These are phyloP conservation scores for Boletus tomentosulus DNA, from an alignment of 768 basidiomycete genomes.

Conservation along the genomic window DNA sequence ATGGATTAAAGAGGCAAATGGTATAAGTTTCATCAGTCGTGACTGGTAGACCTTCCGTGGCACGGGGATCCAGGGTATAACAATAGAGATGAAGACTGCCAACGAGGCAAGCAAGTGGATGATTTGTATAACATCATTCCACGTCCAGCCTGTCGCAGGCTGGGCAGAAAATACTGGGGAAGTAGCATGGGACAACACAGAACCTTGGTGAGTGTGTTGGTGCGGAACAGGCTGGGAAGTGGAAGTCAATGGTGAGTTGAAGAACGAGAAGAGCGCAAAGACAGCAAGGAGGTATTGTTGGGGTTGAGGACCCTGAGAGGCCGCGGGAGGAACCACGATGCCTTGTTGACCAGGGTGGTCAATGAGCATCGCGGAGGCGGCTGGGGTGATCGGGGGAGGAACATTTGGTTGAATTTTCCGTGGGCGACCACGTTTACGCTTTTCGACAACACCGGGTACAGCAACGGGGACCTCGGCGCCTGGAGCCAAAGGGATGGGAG, in stretches of 20 bases:
- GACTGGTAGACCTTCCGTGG: conserved; percentile 18
- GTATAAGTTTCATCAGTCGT: conserved; percentile 25
- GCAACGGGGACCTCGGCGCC: conserved; percentile 25
- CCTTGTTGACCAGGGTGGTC: conserved; percentile 15
- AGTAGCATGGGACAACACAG: conserved; percentile 45
- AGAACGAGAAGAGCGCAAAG: conserved; percentile 83
- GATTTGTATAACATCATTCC: conserved; percentile 53
- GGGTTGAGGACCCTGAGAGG: conserved; percentile 19
- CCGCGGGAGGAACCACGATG: conserved; percentile 10
- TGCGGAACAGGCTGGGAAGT: conserved; percentile 29
- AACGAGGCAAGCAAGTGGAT: conserved; percentile 66
- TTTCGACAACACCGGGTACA: conserved; percentile 47
- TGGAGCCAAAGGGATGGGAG: conserved; percentile 18
- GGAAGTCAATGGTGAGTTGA: conserved; percentile 67
- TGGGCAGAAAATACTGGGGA: not conserved
- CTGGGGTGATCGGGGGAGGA: conserved; percentile 30
- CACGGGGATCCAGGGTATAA: conserved; percentile 43
- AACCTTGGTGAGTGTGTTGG: conserved; percentile 54
- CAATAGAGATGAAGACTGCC: conserved; percentile 55
- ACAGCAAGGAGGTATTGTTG: conserved; percentile 76
- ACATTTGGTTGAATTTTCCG: conserved; percentile 61
- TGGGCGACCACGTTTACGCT: conserved; percentile 81
- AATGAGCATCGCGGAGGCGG: conserved; percentile 16
- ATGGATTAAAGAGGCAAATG: conserved; percentile 18
- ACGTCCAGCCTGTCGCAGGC: conserved; percentile 34